Conservation (phyloP, 495 filamentous ascomycete genomes). For the Hypoxylon intermedium region DNA sequence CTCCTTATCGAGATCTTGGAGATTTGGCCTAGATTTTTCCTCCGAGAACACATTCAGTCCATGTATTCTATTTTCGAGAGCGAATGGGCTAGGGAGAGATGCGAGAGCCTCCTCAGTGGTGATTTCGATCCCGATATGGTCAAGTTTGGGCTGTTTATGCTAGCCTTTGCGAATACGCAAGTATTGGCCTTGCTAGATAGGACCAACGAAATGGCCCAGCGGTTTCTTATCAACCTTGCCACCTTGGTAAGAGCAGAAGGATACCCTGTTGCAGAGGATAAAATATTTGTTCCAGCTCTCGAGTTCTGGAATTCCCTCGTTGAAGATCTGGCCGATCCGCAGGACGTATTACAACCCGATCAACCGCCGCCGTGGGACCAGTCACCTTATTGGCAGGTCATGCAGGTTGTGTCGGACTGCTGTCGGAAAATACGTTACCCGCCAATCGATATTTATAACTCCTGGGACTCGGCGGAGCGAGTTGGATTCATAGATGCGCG, state of each 20-base stretch:
- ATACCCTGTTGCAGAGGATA: slow-evolving; percentile 77
- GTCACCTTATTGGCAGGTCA: slow-evolving; percentile 50
- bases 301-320: slow-evolving; percentile 85
- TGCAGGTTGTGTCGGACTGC: slow-evolving; percentile 64
- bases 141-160: slow-evolving; percentile 71
- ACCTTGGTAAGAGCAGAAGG: slow-evolving; percentile 74
- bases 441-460: slow-evolving; percentile 52
- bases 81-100: slow-evolving; percentile 59
- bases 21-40: slow-evolving; percentile 70
- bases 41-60: slow-evolving; percentile 58
- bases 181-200: slow-evolving; percentile 57
- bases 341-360: slow-evolving; percentile 42
- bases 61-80: slow-evolving; percentile 65
- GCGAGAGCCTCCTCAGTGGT: slow-evolving; percentile 61
- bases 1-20: slow-evolving; percentile 68
- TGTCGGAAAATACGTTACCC: slow-evolving; percentile 71
- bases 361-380: slow-evolving; percentile 41
- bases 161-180: slow-evolving; percentile 71
- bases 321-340: slow-evolving; percentile 59
- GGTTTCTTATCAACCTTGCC: slow-evolving; percentile 60
- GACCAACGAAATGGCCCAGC: slow-evolving; percentile 53
- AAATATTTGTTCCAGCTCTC: slow-evolving; percentile 74
- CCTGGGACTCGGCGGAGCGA: slow-evolving; percentile 77
- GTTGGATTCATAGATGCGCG: slow-evolving; percentile 78
- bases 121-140: slow-evolving; percentile 70